Base-by-base conservation (phyloP, 2,329 filamentous ascomycete species). In the Mariannaea sp. region DNA sequence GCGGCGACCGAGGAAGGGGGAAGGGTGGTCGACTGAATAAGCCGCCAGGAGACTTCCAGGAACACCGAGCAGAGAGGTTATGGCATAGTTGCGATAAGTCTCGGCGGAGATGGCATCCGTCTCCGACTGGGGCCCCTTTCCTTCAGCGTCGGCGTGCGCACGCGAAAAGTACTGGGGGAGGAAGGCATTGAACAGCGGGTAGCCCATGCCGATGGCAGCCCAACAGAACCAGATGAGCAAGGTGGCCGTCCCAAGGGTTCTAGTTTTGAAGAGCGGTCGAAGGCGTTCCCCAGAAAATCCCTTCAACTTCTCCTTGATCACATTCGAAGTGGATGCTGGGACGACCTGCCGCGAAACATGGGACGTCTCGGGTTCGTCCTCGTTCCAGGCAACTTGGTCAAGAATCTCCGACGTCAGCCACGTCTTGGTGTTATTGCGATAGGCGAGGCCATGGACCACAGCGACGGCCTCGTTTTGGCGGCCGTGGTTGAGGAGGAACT, bases 161-260 rank as follows among this genome's bases (percentile, higher is more conserved):
- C 66, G 71, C 19, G 85, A 82, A 54, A 95, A 83, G 67, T 94
- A 94, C 62, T 94, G 89, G 0, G 91, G 91, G n/a, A 96, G 79
- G 73, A 95, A 95, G 46, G 89, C 88, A 71, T 94, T 94, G 80
- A 93, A 96, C 2, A 96, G 81, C 1, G 90, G 90, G 66, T 93
- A 95, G 3, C 86, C 90, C 84, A 95, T 88, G 55, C 90, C 90
- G 60, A 95, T 92, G 12, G 84, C 86, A 0, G 86, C 80, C 90
- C 90, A 95, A 68, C 85, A 86, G 71, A 92, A 89, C 88, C 88
- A 92, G 41, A 93, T 76, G 17, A 85, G 72, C 3, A 59, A 64
- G 1, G 82, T 85, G 32, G 80, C 77, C 46, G 75, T 60, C 45
- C 75, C 80, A 7, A 83, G 74, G 49, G 77, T 80, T 60, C 75